Conservation (phyloP, 2,329 filamentous ascomycete species). For the Coniochaeta pulveracea region DNA sequence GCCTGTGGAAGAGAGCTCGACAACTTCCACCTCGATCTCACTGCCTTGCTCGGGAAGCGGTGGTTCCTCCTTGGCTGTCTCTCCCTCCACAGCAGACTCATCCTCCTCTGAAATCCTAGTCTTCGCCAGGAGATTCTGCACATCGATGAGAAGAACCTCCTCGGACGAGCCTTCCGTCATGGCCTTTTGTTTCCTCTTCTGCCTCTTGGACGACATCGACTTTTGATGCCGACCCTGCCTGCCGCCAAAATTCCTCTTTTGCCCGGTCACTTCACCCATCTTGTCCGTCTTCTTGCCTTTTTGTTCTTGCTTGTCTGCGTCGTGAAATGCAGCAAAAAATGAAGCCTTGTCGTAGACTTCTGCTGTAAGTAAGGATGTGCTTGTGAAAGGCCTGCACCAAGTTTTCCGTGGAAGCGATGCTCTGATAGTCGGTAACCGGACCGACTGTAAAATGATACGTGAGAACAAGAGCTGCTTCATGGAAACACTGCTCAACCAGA, state of each 20-base stretch:
- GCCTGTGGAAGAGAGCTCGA: conserved; percentile 78
- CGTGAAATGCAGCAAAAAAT: too few species aligned
- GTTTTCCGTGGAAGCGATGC: too few species aligned
- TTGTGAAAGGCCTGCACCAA: too few species aligned
- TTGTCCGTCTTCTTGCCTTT: background rate
- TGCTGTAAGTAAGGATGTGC: too few species aligned
- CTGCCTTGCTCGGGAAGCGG: conserved; percentile 53
- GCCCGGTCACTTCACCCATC: background rate
- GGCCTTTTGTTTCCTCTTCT: conserved; percentile 43
- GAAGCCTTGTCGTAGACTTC: too few species aligned
- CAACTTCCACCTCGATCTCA: conserved; percentile 73
- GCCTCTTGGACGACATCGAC: conserved; percentile 29
- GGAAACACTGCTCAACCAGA: too few species aligned
- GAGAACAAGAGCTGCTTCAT: too few species aligned
- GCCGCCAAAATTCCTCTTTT: conserved; percentile 3
- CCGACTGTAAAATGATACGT: too few species aligned
- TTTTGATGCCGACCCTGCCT: background rate
- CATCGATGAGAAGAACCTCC: conserved; percentile 54
- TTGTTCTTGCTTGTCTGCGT: too few species aligned
- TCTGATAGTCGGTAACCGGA: too few species aligned
- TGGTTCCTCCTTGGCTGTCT: conserved; percentile 7
- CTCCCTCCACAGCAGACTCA: conserved; percentile 10
- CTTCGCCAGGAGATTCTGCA: conserved; percentile 40
- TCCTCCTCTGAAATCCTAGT: conserved; percentile 22
- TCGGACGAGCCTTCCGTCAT: conserved; percentile 50